Evolutionary conservation across 352 stramenopile species (phyloP), one percentile per base, ranked within the genome.

Genomic region (Lagenidium sp.): DNA sequence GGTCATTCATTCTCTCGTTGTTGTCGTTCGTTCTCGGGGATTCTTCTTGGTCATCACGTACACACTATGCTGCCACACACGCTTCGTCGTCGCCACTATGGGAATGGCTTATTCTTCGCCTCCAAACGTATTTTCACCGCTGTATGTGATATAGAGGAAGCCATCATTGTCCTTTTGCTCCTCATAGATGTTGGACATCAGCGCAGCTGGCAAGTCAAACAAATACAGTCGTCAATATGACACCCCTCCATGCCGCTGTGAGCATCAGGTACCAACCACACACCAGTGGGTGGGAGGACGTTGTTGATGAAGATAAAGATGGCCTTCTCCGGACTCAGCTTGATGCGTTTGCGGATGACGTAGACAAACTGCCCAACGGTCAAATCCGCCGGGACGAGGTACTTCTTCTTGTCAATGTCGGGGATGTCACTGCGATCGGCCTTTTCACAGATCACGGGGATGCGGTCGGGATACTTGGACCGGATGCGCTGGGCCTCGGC

Each of bases 401-500:
- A 90, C 76, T 99, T 99, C 71, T 99, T 99, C 83, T 99, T 99
- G 72, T 99, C 96, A 82, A 99, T 99, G 60, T 99, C 96, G 19
- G 95, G 95, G 60, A 99, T 98, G 55, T 99, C 96, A 34, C 89
- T 98, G 48, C 95, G 88, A 60, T 98, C 90, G 16, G 95, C 94
- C 70, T 98, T 95, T 60, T 95, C 85, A 64, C 80, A 94, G 60
- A 95, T 95, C 35, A 93, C 91, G 21, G 97, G 97, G 55, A 99
- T 97, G 46, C 97, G 85, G 72, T 99, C 96, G 8, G 97, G 96
- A 72, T 99, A 99, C 70, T 99, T 99, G 51, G 85, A 91, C 56
- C 95, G 89, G 50, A 99, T 99, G 48, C 95, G 89, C 68, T 98
- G 91, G 36, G 96, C 95, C 66, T 99, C 97, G 13, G 86, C 91